Evolutionary conservation across 2,329 filamentous ascomycete genomes (phyloP).

Genomic region (Ascochyta clinopodiicola): DNA sequence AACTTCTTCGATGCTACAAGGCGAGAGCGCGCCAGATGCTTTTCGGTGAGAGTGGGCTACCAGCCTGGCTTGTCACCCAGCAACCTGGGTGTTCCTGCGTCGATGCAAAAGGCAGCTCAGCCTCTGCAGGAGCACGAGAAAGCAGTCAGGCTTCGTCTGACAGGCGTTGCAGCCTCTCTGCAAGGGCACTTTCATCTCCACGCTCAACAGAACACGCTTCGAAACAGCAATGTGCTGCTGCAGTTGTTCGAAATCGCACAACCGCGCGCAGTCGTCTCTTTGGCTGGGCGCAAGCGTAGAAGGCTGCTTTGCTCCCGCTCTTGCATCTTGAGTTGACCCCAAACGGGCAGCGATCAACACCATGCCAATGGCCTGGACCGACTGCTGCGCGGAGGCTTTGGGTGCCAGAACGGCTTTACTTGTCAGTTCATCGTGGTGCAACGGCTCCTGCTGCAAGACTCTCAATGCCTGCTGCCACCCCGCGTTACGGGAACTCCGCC

Average conservation of each 20-base stretch:
- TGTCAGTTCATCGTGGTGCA: constrained; percentile 22
- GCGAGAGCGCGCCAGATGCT: neutral
- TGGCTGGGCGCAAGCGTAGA: constrained; percentile 6
- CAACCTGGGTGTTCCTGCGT: constrained; percentile 1
- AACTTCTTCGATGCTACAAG: constrained; percentile 1
- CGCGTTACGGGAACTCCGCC: constrained; percentile 21
- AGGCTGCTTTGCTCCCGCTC: constrained; percentile 15
- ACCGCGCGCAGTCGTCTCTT: neutral
- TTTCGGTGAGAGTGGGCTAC: neutral
- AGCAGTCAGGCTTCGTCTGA: constrained; percentile 7
- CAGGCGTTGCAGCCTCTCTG: constrained; percentile 12
- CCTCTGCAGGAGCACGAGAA: constrained; percentile 1
- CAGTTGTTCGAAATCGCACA: constrained; percentile 4
- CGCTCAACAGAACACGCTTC: constrained; percentile 13
- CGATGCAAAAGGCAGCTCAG: neutral
- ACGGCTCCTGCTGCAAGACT: constrained; percentile 16
- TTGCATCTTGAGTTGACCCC: constrained; percentile 17
- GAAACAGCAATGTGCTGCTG: constrained; percentile 2
- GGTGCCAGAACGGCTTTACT: constrained; percentile 3
- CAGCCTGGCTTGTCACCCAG: neutral
- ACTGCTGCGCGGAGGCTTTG: constrained; percentile 1
- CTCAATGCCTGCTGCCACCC: constrained; percentile 17
- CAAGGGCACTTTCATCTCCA: constrained; percentile 19
- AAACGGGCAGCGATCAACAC: constrained; percentile 26
- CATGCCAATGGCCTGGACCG: constrained; percentile 13